These are phyloP conservation scores for Chalciporus sp. DNA, from an alignment of 1,284 basidiomycete species.

Conservation along the genomic window DNA sequence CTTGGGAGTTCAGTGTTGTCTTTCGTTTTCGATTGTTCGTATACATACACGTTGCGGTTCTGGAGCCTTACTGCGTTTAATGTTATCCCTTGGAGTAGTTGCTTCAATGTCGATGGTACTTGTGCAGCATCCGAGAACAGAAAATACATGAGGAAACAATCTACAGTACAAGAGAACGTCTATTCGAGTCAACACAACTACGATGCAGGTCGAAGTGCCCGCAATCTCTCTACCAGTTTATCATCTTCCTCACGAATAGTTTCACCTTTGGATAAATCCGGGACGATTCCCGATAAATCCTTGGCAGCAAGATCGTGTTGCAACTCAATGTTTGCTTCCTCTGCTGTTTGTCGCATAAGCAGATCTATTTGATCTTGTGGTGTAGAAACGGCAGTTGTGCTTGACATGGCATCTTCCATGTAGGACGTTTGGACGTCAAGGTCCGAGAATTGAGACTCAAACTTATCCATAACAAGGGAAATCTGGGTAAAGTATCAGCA, in stretches of 20 bases:
- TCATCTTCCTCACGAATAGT: constrained; percentile 76
- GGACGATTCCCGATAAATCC: constrained; percentile 53
- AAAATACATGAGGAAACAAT: background rate
- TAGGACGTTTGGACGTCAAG: constrained; percentile 98
- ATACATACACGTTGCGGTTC: constrained; percentile 1
- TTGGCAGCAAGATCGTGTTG: constrained; percentile 85
- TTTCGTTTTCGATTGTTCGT: constrained; percentile 13
- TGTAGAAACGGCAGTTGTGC: constrained; percentile 90
- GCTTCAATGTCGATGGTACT: background rate
- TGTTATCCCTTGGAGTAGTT: constrained; percentile 8
- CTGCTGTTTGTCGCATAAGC: constrained; percentile 92
- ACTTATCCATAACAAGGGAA: constrained; percentile 99
- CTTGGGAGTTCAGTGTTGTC: constrained; percentile 12
- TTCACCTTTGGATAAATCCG: constrained; percentile 58
- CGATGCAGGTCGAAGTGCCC: constrained; percentile 78
- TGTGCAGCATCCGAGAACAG: background rate
- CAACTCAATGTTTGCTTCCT: constrained; percentile 96
- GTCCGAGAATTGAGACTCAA: constrained; percentile 95
- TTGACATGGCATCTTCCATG: constrained; percentile 97
- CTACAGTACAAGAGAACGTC: constrained; percentile 14
- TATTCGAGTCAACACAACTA: constrained; percentile 31
- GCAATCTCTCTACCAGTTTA: constrained; percentile 76
- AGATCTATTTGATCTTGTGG: constrained; percentile 97
- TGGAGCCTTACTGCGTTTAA: constrained; percentile 14
- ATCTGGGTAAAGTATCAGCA: constrained; percentile 60